Evolutionary conservation across 495 filamentous ascomycete species (phyloP).

Genomic region (Geopyxis carbonaria): DNA sequence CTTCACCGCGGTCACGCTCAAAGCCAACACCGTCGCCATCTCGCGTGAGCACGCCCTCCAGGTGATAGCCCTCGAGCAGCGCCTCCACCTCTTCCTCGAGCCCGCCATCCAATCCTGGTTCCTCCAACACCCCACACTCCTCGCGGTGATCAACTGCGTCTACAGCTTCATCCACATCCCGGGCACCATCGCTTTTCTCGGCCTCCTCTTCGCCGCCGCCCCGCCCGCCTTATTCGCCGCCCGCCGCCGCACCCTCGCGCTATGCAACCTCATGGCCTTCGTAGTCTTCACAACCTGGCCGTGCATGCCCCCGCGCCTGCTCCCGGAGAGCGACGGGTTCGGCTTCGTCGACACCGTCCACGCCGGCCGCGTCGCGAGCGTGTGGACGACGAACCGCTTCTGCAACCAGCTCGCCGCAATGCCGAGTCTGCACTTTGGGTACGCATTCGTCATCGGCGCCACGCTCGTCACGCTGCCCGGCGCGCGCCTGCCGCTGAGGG

Average conservation of each 20-base stretch:
- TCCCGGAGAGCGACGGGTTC: constrained; percentile 40
- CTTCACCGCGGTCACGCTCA: constrained; percentile 42
- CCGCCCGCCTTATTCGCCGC: constrained; percentile 38
- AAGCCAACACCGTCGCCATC: constrained; percentile 39
- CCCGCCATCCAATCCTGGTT: constrained; percentile 14
- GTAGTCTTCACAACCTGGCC: constrained; percentile 62
- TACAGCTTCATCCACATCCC: constrained; percentile 76
- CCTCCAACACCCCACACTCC: constrained; percentile 7
- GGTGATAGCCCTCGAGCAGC: constrained; percentile 38
- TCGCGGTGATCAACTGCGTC: constrained; percentile 38
- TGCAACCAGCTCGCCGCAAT: constrained; percentile 48
- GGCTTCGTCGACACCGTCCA: constrained; percentile 66
- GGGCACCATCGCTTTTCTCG: constrained; percentile 53
- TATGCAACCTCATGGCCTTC: constrained; percentile 63
- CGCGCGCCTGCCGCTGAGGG: constrained; percentile 28
- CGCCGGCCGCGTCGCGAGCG: constrained; percentile 40
- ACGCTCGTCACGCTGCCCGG: constrained; percentile 30
- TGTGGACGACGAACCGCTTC: constrained; percentile 59
- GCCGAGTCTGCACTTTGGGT: constrained; percentile 44
- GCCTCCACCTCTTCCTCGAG: constrained; percentile 33
- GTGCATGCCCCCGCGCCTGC: constrained; percentile 62
- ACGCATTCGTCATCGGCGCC: constrained; percentile 42
- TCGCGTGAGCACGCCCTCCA: constrained; percentile 41
- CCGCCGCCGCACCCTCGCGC: constrained; percentile 49
- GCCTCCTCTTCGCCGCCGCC: constrained; percentile 51